Conservation (phyloP, 495 filamentous ascomycete species). For the Articulospora tetracladia region DNA sequence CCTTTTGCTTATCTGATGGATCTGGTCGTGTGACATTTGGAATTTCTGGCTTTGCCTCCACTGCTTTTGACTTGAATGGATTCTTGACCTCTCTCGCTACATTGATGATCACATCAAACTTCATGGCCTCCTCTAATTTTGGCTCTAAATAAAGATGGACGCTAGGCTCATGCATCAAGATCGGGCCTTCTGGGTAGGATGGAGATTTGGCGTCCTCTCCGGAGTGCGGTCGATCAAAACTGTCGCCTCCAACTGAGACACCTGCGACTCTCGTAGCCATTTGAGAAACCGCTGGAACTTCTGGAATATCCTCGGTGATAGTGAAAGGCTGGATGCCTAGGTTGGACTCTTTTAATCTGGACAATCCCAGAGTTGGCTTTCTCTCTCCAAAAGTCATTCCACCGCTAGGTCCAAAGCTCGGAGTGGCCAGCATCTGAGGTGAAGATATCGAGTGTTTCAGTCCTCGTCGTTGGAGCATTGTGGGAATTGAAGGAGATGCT, state of each 20-base stretch:
- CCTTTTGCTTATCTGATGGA: constrained; percentile 29
- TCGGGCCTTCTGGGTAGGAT: constrained; percentile 88
- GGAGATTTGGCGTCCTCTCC: constrained; percentile 79
- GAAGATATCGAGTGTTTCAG: constrained; percentile 54
- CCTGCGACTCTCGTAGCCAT: constrained; percentile 47
- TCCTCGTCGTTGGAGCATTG: constrained; percentile 49
- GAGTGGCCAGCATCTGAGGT: constrained; percentile 49
- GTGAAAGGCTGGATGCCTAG: constrained; percentile 31
- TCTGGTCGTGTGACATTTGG: not conserved
- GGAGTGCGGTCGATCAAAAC: constrained; percentile 43
- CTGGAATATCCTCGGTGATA: constrained; percentile 66
- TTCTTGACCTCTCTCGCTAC: constrained; percentile 93
- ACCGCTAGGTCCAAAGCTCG: constrained; percentile 47
- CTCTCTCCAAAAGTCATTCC: constrained; percentile 52
- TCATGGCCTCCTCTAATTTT: constrained; percentile 73
- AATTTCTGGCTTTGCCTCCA: constrained; percentile 20
- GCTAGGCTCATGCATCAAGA: constrained; percentile 89
- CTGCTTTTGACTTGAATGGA: constrained; percentile 59
- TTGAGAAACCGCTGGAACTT: constrained; percentile 64
- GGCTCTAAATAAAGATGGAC: constrained; percentile 92
- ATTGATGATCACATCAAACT: constrained; percentile 92
- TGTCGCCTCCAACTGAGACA: constrained; percentile 35
- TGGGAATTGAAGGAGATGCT: constrained; percentile 31
- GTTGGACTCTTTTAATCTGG: constrained; percentile 30
- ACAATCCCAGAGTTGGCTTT: constrained; percentile 39